These are phyloP conservation scores for Penicillium glabrum DNA, from an alignment of 2,329 filamentous ascomycete species.

Conservation along the genomic window DNA sequence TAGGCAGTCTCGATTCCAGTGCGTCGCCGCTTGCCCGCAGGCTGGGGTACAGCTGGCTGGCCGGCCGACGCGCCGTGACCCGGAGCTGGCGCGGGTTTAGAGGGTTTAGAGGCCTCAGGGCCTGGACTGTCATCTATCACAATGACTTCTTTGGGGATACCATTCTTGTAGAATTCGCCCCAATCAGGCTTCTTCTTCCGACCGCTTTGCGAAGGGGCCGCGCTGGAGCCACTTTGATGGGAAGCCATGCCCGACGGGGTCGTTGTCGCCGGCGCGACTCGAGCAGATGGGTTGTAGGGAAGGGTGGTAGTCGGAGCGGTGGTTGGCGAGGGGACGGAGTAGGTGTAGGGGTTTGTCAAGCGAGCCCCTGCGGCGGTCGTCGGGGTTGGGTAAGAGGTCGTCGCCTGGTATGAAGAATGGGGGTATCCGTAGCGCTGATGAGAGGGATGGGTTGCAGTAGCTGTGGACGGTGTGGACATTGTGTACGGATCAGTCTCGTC, in stretches of 20 bases:
- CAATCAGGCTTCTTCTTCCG: slow-evolving; percentile 67
- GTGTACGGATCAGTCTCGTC: slow-evolving; percentile 28
- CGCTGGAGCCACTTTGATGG: slow-evolving; percentile 39
- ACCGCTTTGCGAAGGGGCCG: slow-evolving; percentile 39
- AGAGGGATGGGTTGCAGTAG: slow-evolving; percentile 69
- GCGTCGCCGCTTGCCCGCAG: slow-evolving; percentile 70
- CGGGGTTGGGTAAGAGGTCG: slow-evolving; percentile 53
- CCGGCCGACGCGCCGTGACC: slow-evolving; percentile 23
- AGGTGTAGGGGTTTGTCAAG: slow-evolving; percentile 45
- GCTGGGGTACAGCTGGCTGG: slow-evolving; percentile 37
- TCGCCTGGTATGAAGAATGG: slow-evolving; percentile 57
- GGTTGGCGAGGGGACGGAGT: slow-evolving; percentile 35
- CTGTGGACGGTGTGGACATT: slow-evolving; percentile 82
- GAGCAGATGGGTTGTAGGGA: slow-evolving; percentile 35
- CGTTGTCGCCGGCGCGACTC: slow-evolving; percentile 38
- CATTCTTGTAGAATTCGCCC: slow-evolving; percentile 79
- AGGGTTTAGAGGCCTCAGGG: slow-evolving; percentile 35
- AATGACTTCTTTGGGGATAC: slow-evolving; percentile 79
- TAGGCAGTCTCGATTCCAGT: slow-evolving; percentile 62
- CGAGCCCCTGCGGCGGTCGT: slow-evolving; percentile 41
- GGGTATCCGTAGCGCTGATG: slow-evolving; percentile 67
- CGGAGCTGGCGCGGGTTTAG: slow-evolving; percentile 16
- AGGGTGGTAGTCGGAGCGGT: slow-evolving; percentile 27
- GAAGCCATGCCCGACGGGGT: slow-evolving; percentile 37
- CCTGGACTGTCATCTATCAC: slow-evolving; percentile 71